Base-by-base conservation (phyloP, 805 yeast species). In the Metschnikowia proteae region DNA sequence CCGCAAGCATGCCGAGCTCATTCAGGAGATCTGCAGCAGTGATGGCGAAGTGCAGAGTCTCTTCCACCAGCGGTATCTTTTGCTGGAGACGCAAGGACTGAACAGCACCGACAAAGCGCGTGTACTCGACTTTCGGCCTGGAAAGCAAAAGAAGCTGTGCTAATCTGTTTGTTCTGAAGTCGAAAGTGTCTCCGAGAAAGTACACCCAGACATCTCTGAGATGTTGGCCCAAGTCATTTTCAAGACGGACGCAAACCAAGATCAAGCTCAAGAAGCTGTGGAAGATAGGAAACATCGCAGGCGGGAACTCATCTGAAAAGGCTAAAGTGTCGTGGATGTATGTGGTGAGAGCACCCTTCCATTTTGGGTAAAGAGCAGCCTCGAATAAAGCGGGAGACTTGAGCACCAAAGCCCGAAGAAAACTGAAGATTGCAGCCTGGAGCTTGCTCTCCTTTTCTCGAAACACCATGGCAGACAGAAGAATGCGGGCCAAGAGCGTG, bases 401-500 rank as follows among this genome's bases (percentile, higher is more conserved):
- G 3, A 27, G 17, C 22, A 54, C 36, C 13, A 50, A 33, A 4
- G 47, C 48, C 28, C 58, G 45, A 23, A 64, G 38, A 36, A 60
- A 59, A 26, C 46, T 33, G 17, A 58, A 53, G 3, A 49, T 33
- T 17, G 50, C 26, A 48, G 50, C 43, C n/a, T 55, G 57, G 3
- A 61, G 50, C 33, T 57, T 47, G 27, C 45, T 47, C 44, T 60
- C 59, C 22, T 51, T 43, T 13, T 50, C 53, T 7, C 54, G 38
- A 45, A 44, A 55, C 34, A 51, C 55, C 38, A 65, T 54, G 2
- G 63, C 54, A 2, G 61, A 38, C 27, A 45, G 57, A 28, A 73
- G 49, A 45, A 67, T 46, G 51, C 73, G 53, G 39, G 51, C 53
- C 45, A 71, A 53, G 27, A 75, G 55, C 4, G 45, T 41, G 9